These are phyloP conservation scores for Cinnamomum micranthum DNA, from an alignment of 164 flowering plant species.

Conservation along the genomic window DNA sequence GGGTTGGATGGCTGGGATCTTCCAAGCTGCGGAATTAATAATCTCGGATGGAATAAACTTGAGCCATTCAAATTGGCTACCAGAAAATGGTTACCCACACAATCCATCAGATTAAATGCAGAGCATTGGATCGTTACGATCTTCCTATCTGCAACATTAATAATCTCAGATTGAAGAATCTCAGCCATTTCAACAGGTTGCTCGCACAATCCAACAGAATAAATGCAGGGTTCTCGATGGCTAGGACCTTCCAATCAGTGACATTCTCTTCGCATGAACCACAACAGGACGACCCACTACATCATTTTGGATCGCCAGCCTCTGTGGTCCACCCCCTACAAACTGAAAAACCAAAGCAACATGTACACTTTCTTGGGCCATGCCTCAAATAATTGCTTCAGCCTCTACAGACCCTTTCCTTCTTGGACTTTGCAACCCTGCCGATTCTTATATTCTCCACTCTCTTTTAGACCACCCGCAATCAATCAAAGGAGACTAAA, in stretches of 20 bases:
- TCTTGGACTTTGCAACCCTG: slow-evolving; percentile 44
- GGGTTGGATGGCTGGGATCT: too few relatives aligned
- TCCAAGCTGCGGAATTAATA: too few relatives aligned
- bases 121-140: too few relatives aligned
- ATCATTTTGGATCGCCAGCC: too few relatives aligned
- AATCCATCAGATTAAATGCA: too few relatives aligned
- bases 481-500: slow-evolving; percentile 15
- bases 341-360: not conserved
- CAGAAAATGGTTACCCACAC: too few relatives aligned
- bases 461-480: slow-evolving; percentile 18
- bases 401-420: slow-evolving; percentile 24
- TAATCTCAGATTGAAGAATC: too few relatives aligned
- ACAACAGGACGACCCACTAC: not conserved
- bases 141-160: too few relatives aligned
- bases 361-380: not conserved
- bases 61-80: too few relatives aligned
- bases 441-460: slow-evolving; percentile 39
- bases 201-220: too few relatives aligned
- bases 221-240: not conserved
- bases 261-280: not conserved
- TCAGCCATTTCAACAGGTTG: too few relatives aligned
- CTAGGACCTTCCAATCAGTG: not conserved
- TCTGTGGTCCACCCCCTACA: not conserved
- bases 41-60: too few relatives aligned
- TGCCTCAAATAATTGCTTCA: not conserved